Evolutionary conservation across 345 rosid genomes (phyloP).

Genomic region (Eucalyptus guilfoylei): DNA sequence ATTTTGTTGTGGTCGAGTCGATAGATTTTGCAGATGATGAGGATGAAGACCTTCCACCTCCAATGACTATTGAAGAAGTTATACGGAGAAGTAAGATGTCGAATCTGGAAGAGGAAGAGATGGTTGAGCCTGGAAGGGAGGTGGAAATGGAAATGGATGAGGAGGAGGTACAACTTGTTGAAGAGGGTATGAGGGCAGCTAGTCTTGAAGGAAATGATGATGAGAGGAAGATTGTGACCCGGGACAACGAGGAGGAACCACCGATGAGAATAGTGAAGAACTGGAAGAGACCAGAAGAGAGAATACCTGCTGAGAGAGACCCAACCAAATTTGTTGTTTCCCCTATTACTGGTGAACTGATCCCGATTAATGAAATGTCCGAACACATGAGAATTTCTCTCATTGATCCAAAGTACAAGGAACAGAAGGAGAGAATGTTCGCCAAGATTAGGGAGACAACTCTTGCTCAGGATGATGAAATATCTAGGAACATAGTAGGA

Average conservation of each 20-base stretch:
- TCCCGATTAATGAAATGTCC: constrained; percentile 87
- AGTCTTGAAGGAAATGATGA: constrained; percentile 43
- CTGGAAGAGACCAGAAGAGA: constrained; percentile 96
- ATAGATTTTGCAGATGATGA: constrained; percentile 92
- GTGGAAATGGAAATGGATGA: constrained; percentile 96
- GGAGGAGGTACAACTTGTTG: constrained; percentile 85
- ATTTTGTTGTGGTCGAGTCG: constrained; percentile 71
- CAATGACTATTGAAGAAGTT: constrained; percentile 85
- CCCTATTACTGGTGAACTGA: constrained; percentile 81
- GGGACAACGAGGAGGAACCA: constrained; percentile 46
- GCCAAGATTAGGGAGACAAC: constrained; percentile 90
- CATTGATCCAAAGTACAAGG: constrained; percentile 90
- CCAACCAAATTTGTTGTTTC: constrained; percentile 69
- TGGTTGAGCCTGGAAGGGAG: constrained; percentile 76
- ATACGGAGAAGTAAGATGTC: constrained; percentile 74
- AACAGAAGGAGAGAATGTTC: constrained; percentile 92
- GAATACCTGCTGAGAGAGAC: constrained; percentile 72
- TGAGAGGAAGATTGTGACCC: constrained; percentile 13
- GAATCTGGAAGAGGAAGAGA: constrained; percentile 51
- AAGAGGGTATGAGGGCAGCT: constrained; percentile 77
- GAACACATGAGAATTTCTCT: constrained; percentile 89
- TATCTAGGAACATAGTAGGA: constrained; percentile 79
- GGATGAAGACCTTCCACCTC: constrained; percentile 73
- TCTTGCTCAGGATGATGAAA: constrained; percentile 89
- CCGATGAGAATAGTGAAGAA: constrained; percentile 90